Conservation (phyloP, 441 rosid species). For the Erodium trifolium region DNA sequence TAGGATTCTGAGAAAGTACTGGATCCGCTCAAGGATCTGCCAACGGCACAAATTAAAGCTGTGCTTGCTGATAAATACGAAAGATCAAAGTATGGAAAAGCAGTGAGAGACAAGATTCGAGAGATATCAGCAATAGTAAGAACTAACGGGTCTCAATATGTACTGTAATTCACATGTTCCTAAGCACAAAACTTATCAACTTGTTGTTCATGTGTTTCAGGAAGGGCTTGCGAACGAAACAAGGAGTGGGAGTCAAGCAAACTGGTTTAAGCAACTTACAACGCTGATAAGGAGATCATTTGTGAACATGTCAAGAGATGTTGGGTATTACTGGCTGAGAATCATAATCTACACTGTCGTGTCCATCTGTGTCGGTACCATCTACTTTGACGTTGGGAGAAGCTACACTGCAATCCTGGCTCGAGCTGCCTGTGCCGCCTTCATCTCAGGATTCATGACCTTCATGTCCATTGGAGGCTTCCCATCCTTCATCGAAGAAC, state of each 20-base stretch:
- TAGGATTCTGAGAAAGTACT: slow-evolving; percentile 59
- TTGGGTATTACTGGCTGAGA: slow-evolving; percentile 83
- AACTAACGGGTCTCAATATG: background rate
- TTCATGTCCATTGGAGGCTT: slow-evolving; percentile 97
- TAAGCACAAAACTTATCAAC: background rate
- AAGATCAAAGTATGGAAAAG: slow-evolving; percentile 48
- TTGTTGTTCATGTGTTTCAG: slow-evolving; percentile 26
- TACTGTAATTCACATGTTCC: background rate
- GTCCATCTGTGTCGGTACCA: slow-evolving; percentile 60
- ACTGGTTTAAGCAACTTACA: slow-evolving; percentile 64
- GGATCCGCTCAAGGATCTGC: slow-evolving; percentile 73
- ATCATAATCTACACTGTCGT: slow-evolving; percentile 48
- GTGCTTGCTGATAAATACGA: slow-evolving; percentile 61
- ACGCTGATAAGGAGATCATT: slow-evolving; percentile 61
- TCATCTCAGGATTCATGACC: slow-evolving; percentile 83
- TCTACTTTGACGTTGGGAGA: slow-evolving; percentile 54
- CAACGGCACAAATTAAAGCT: slow-evolving; percentile 75
- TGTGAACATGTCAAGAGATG: slow-evolving; percentile 73
- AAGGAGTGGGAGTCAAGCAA: slow-evolving; percentile 33
- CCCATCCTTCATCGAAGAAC: slow-evolving; percentile 86
- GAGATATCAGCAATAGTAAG: slow-evolving; percentile 65
- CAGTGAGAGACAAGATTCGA: slow-evolving; percentile 39
- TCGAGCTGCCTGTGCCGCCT: slow-evolving; percentile 70
- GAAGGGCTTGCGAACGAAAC: slow-evolving; percentile 27
- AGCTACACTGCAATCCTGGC: slow-evolving; percentile 47